Evolutionary conservation across 768 basidiomycete genomes (phyloP).

Genomic region (Leccinum barrowsii): DNA sequence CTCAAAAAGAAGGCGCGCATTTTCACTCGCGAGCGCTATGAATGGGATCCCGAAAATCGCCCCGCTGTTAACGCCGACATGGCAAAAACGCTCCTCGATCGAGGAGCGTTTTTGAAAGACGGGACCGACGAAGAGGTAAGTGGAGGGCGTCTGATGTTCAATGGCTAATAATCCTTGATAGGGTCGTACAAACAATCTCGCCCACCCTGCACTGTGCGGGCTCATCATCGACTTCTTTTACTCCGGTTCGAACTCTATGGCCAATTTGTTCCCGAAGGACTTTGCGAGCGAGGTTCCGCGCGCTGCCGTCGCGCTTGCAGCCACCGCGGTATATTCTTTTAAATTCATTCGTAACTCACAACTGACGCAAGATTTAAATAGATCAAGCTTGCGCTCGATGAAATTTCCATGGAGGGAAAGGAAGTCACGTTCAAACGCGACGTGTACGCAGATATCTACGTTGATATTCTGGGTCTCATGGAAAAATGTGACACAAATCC

Average conservation of each 20-base stretch:
- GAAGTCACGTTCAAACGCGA: too few species aligned
- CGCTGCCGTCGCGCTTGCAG: not conserved
- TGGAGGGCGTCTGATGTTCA: not conserved
- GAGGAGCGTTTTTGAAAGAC: not conserved
- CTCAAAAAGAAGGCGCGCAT: too few species aligned
- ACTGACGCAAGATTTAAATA: not conserved
- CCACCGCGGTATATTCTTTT: not conserved
- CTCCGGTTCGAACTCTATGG: not conserved
- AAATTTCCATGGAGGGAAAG: not conserved
- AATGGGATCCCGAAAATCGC: conserved; percentile 5
- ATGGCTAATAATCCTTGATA: not conserved
- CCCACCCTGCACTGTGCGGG: not conserved
- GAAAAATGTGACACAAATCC: too few species aligned
- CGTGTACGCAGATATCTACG: too few species aligned
- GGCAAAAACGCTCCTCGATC: not conserved
- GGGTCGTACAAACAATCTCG: not conserved
- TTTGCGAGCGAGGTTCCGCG: not conserved
- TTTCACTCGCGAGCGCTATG: not conserved
- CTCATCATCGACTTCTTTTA: not conserved
- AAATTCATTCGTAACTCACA: not conserved
- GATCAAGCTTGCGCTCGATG: not conserved
- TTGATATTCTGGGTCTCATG: too few species aligned
- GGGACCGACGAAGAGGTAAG: not conserved
- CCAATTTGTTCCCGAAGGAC: not conserved
- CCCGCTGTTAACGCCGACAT: not conserved